Percentiles rank a stretch among this genome's conserved stretches.
Conservation (phyloP, 176 grass and related monocot genomes). For the Triticum timopheevii region DNA sequence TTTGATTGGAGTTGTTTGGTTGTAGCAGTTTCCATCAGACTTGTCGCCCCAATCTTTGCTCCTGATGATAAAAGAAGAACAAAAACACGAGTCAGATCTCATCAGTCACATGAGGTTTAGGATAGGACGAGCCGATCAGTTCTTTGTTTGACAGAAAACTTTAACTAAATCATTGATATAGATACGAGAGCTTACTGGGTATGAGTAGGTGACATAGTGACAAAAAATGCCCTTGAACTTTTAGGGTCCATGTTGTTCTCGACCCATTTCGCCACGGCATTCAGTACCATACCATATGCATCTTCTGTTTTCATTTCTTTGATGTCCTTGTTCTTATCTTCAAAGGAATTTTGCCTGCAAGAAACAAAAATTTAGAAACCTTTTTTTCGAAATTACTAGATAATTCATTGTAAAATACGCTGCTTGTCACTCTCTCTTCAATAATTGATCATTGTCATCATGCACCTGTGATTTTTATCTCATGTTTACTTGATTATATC, state of each 20-base stretch:
- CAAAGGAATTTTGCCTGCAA: conserved; percentile 62
- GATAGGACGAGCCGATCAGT: background rate
- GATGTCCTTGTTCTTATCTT: conserved; percentile 65
- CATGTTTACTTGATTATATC: background rate
- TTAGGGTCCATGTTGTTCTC: conserved; percentile 78
- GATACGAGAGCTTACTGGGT: conserved; percentile 41
- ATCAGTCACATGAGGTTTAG: background rate
- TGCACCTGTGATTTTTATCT: background rate
- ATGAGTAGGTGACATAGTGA: conserved; percentile 96
- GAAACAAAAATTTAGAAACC: background rate
- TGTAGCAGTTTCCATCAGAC: conserved; percentile 83
- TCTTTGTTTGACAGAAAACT: no score
- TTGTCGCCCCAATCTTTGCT: conserved; percentile 90
- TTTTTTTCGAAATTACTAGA: background rate
- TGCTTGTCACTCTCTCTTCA: background rate
- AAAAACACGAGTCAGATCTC: background rate
- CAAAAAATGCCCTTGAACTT: conserved; percentile 63
- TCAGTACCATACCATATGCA: conserved; percentile 74
- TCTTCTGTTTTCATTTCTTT: conserved; percentile 76
- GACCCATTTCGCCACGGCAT: conserved; percentile 73
- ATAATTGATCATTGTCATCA: background rate
- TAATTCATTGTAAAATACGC: background rate
- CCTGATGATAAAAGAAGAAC: conserved; percentile 24
- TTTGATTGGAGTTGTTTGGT: conserved; percentile 71
- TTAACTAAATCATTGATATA: background rate